These are phyloP conservation scores for Neurospora sublineolata DNA, from an alignment of 495 filamentous ascomycete genomes.

Conservation along the genomic window DNA sequence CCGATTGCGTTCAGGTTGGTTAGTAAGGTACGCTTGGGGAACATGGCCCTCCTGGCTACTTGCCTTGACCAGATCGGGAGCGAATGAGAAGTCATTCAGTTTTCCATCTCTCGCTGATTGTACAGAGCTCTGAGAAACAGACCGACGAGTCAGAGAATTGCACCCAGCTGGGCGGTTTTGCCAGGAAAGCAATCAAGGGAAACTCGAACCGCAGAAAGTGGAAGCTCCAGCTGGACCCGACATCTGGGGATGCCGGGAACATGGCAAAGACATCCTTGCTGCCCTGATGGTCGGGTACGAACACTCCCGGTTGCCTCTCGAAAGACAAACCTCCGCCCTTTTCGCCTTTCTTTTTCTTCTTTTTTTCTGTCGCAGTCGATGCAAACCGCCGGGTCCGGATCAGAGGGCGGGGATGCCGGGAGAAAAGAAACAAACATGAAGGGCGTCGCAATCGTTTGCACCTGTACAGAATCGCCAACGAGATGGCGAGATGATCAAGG, in stretches of 20 bases:
- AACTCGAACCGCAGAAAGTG: neutral
- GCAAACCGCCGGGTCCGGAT: neutral
- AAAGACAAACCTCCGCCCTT: neutral
- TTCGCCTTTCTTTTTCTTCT: neutral
- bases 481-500: neutral
- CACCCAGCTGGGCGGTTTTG: neutral
- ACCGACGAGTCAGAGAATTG: neutral
- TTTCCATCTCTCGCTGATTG: neutral
- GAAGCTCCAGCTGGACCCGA: neutral
- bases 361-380: neutral
- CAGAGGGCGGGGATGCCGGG: neutral
- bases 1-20: neutral
- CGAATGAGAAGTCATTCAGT: neutral
- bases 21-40: neutral
- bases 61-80: neutral
- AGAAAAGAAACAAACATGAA: neutral
- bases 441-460: neutral
- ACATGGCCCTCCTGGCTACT: neutral
- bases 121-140: neutral
- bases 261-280: neutral
- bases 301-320: neutral
- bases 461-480: neutral
- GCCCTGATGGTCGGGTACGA: neutral
- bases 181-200: neutral
- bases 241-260: neutral